These are phyloP conservation scores for Aspergillus pseudoviridinutans DNA, from an alignment of 2,329 filamentous ascomycete species.

Conservation along the genomic window DNA sequence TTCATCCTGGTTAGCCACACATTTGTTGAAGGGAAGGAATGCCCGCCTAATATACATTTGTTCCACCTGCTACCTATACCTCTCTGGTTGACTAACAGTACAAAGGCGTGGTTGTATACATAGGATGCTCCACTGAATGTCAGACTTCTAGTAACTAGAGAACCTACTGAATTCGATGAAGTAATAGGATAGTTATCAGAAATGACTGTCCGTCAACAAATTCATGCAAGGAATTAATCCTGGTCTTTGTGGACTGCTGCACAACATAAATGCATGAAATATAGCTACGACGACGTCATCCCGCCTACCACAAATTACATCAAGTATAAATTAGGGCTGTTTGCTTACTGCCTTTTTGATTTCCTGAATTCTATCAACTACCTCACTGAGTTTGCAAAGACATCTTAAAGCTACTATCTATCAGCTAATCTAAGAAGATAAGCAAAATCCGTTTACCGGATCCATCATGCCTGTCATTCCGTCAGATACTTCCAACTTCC, in stretches of 20 bases:
- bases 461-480: constrained; percentile 29
- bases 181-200: background rate
- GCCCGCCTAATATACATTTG: too few species aligned
- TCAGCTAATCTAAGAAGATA: background rate
- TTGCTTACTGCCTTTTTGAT: background rate
- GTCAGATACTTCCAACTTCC: constrained; percentile 21
- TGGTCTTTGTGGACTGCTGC: background rate
- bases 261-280: background rate
- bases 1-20: background rate
- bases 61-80: background rate
- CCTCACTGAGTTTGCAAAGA: background rate
- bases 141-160: background rate
- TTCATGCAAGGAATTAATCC: background rate
- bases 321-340: background rate
- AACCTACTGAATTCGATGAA: background rate
- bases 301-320: background rate
- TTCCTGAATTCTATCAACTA: background rate
- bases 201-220: background rate
- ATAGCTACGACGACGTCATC: background rate
- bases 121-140: background rate
- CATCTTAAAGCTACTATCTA: background rate
- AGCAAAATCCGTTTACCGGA: background rate
- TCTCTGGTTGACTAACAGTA: background rate
- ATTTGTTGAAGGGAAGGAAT: background rate
- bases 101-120: background rate